Base-by-base conservation (phyloP, 495 filamentous ascomycete species). In the Neurospora pannonica region DNA sequence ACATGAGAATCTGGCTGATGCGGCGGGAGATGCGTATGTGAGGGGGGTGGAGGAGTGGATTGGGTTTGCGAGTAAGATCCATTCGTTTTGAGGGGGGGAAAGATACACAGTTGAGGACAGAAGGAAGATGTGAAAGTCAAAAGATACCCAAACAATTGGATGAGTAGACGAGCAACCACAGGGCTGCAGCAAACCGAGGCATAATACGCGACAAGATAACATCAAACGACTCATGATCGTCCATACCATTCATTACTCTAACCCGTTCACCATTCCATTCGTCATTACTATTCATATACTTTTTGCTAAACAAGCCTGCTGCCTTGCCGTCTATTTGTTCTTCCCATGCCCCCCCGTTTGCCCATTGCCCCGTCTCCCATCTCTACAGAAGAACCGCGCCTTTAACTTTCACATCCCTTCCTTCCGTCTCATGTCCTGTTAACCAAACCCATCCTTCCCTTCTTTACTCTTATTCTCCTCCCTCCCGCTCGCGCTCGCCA, bases 11-110 rank as follows among this genome's bases (percentile, higher is more conserved):
- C 71, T 84, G 71, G 84, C 82, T 10, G 87, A 89, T 54, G 82
- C 80, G 5, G 80, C 70, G 8, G 81, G 78, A 8, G 90, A 93
- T 82, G 83, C 83, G 37, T 90, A 91, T 81, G 81, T 89, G 17
- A 84, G 86, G 78, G 87, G 88, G 0, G 84, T 97, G 74, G 89
- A 92, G 79, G 95, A 98, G 82, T 98, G 95, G 95, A 82, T 98
- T 76, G 85, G 82, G 2, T 89, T 97, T 81, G 90, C 94, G 31
- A 90, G 91, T 76, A 80, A 82, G 80, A 82, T 88, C 70, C 4
- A 83, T 75, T 54, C 69, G 34, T 69, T 73, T 75, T n/a, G n/a
- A n/a, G n/a, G n/a, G n/a, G n/a, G n/a, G n/a, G n/a, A n/a, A n/a
- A n/a, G n/a, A n/a, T n/a, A n/a, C n/a, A n/a, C n/a, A n/a, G n/a